Evolutionary conservation across 2,329 filamentous ascomycete species (phyloP).

Genomic region (Hypoxylon sp.): DNA sequence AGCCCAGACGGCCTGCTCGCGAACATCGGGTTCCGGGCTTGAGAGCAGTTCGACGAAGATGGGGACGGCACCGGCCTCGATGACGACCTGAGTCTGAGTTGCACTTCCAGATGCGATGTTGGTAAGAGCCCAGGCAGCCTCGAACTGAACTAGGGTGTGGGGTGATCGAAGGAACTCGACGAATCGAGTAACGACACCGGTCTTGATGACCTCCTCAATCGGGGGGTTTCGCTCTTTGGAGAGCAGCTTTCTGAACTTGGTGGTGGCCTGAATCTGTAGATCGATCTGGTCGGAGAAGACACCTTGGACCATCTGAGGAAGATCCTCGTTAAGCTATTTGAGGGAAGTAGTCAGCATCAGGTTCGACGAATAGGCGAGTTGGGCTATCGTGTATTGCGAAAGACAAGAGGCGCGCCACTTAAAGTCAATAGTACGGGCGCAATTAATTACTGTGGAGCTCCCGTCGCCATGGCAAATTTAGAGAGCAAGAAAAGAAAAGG

Average conservation of each 20-base stretch:
- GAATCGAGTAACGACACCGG: slow-evolving; percentile 95
- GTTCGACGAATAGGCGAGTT: slow-evolving; percentile 7
- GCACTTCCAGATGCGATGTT: slow-evolving; percentile 99
- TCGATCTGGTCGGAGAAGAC: slow-evolving; percentile 99
- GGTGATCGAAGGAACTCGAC: slow-evolving; percentile 98
- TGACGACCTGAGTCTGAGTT: slow-evolving; percentile 97
- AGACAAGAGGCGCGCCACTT: slow-evolving; percentile 9
- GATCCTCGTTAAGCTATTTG: slow-evolving; percentile 91
- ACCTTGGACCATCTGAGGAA: slow-evolving; percentile 96
- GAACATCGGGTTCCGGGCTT: slow-evolving; percentile 96
- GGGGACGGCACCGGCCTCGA: slow-evolving; percentile 96
- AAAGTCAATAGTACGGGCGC: slow-evolving; percentile 20
- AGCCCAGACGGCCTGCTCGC: slow-evolving; percentile 98
- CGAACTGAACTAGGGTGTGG: slow-evolving; percentile 98
- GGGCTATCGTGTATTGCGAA: slow-evolving; percentile 1
- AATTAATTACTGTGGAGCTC: slow-evolving; percentile 32
- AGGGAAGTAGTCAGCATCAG: slow-evolving; percentile 49
- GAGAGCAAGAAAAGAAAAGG: slow-evolving; percentile 5
- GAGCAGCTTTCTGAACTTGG: slow-evolving; percentile 97
- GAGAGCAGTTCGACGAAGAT: slow-evolving; percentile 97
- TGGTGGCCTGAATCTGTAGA: slow-evolving; percentile 95
- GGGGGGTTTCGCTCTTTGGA: slow-evolving; percentile 99
- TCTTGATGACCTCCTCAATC: slow-evolving; percentile 99
- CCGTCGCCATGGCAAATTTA: slow-evolving; percentile 23
- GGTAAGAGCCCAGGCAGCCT: slow-evolving; percentile 98